phyloP scores from a whole-genome alignment of 2,329 filamentous ascomycete genomes.

The Mariannaea sp. region DNA sequence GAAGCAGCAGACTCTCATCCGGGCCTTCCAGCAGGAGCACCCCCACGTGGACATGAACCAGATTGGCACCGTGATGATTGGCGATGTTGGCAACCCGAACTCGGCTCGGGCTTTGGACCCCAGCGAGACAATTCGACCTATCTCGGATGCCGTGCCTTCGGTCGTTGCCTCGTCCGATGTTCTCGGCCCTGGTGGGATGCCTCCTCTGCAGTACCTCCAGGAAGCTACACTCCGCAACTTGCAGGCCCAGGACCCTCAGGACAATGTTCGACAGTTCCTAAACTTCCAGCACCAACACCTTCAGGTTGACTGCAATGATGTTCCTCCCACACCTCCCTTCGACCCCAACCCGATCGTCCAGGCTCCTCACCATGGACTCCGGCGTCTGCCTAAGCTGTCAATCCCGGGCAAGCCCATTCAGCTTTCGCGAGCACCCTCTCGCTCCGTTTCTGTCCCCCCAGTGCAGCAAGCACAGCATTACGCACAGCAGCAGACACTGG shows the following conservation, averaged over 20 bases:
- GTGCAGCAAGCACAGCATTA: no score
- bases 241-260: constrained; percentile 78
- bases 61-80: constrained; percentile 75
- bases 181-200: constrained; percentile 69
- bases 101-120: constrained; percentile 63
- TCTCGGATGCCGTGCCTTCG: constrained; percentile 78
- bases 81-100: constrained; percentile 77
- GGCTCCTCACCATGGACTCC: constrained; percentile 59
- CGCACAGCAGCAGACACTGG: constrained; percentile 29
- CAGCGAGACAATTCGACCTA: constrained; percentile 64
- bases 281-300: constrained; percentile 70
- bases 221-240: constrained; percentile 73
- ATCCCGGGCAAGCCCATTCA: constrained; percentile 54
- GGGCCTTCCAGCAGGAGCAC: constrained; percentile 75
- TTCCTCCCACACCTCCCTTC: constrained; percentile 72
- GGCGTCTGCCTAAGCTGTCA: constrained; percentile 64
- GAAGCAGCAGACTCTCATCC: constrained; percentile 78
- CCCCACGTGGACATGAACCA: constrained; percentile 62
- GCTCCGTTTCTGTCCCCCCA: constrained; percentile 38
- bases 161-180: constrained; percentile 91
- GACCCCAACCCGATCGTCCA: constrained; percentile 60
- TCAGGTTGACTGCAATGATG: constrained; percentile 53
- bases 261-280: constrained; percentile 91
- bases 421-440: constrained; percentile 36
- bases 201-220: constrained; percentile 72